phyloP scores from a whole-genome alignment of 2,329 filamentous ascomycete species.

The Lojkania enalia region DNA sequence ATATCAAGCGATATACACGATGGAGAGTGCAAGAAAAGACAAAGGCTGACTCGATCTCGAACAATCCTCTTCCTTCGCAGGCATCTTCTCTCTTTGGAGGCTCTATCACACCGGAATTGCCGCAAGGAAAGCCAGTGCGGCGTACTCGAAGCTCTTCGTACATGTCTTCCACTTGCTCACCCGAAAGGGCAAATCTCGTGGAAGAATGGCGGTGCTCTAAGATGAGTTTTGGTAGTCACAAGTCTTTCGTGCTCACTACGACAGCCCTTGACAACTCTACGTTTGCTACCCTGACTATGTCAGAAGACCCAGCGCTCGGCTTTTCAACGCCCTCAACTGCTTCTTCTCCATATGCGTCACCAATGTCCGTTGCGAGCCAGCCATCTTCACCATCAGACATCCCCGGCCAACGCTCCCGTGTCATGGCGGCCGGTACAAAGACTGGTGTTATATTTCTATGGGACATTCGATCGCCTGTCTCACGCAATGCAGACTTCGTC shows the following conservation, averaged over 20 bases:
- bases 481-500: constrained; percentile 56
- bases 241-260: constrained; percentile 66
- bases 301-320: constrained; percentile 75
- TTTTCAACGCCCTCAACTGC: constrained; percentile 58
- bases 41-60: constrained; percentile 19
- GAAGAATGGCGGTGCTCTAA: constrained; percentile 70
- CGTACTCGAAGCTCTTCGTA: constrained; percentile 37
- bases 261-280: constrained; percentile 74
- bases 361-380: constrained; percentile 54
- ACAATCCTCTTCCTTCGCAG: constrained; percentile 20
- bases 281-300: constrained; percentile 69
- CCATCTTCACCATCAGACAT: constrained; percentile 61
- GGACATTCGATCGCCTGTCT: constrained; percentile 73
- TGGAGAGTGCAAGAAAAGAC: constrained; percentile 47
- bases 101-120: constrained; percentile 37
- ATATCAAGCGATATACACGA: constrained; percentile 62
- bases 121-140: constrained; percentile 12
- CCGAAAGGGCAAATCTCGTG: constrained; percentile 39
- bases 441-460: constrained; percentile 78
- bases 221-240: constrained; percentile 64
- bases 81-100: constrained; percentile 57
- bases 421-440: constrained; percentile 80
- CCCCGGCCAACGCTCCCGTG: constrained; percentile 80
- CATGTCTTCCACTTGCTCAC: constrained; percentile 43
- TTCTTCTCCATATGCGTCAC: constrained; percentile 59